phyloP scores from a whole-genome alignment of 495 filamentous ascomycete species.

The Lasiosphaeriaceae sp. region DNA sequence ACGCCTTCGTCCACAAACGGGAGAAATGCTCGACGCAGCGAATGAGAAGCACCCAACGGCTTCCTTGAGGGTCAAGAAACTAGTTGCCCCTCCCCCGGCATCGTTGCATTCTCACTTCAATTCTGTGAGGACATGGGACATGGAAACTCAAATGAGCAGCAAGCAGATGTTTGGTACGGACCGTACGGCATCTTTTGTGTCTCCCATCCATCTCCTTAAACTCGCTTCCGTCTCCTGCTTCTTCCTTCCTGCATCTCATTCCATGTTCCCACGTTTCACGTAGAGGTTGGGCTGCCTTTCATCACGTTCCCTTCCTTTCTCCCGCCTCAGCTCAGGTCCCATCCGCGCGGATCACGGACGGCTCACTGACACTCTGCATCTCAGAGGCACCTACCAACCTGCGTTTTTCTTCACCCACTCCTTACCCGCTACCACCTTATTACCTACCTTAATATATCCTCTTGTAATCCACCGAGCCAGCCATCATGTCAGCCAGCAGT shows the following conservation, averaged over 20 bases:
- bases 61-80: too few relatives aligned
- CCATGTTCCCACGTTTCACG: neutral
- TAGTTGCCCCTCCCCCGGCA: too few relatives aligned
- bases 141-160: neutral
- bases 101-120: too few relatives aligned
- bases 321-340: neutral
- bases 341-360: too few relatives aligned
- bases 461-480: neutral
- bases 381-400: neutral
- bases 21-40: too few relatives aligned
- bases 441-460: neutral
- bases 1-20: too few relatives aligned
- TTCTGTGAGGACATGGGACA: too few relatives aligned
- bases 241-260: neutral
- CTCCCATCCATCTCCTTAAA: neutral
- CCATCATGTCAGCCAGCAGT: neutral
- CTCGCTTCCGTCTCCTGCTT: neutral
- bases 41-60: too few relatives aligned
- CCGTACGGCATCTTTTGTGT: neutral
- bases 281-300: neutral
- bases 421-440: neutral
- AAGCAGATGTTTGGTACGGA: neutral
- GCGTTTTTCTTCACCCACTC: neutral
- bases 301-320: neutral
- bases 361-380: too few relatives aligned